A percentile compares a stretch with the other conserved stretches of the same genome.
phyloP scores from a whole-genome alignment of 306 rosid species.

The Canavalia ensiformis region DNA sequence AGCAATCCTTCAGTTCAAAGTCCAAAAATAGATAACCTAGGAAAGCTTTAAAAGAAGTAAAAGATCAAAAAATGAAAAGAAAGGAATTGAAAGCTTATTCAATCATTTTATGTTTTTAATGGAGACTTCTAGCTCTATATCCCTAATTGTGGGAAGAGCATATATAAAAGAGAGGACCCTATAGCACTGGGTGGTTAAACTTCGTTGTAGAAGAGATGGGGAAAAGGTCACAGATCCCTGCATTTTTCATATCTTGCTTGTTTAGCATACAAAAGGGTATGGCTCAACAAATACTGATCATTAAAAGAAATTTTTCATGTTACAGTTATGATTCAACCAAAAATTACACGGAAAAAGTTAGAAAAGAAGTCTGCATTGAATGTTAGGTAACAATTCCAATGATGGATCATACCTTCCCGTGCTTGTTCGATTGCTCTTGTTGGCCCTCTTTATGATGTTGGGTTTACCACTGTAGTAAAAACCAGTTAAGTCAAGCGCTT shows the following conservation, averaged over 20 bases:
- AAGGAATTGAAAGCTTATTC: conserved; percentile 1
- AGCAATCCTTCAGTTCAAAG: not conserved
- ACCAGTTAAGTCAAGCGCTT: conserved; percentile 91
- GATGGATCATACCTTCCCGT: conserved; percentile 65
- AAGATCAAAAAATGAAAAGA: conserved; percentile 15
- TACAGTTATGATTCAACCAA: conserved; percentile 29
- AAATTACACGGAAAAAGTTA: not conserved
- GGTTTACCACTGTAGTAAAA: conserved; percentile 94
- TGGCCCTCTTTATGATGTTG: conserved; percentile 62
- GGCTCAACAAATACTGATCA: not conserved
- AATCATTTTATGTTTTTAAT: not conserved
- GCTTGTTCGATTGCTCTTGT: conserved; percentile 73
- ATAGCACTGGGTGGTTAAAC: not conserved
- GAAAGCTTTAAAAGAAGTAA: conserved; percentile 14
- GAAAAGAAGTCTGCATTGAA: not conserved
- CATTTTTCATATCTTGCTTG: conserved; percentile 25
- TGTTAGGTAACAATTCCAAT: conserved; percentile 19
- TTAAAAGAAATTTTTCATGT: not conserved
- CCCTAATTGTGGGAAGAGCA: not conserved
- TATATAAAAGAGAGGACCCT: not conserved
- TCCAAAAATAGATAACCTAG: conserved; percentile 13
- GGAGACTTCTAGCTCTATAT: not conserved
- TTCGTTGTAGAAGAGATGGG: not conserved
- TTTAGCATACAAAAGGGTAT: not conserved
- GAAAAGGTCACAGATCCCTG: not conserved